phyloP scores from a whole-genome alignment of 2,329 filamentous ascomycete species.

The Penicillium sclerotigenum region DNA sequence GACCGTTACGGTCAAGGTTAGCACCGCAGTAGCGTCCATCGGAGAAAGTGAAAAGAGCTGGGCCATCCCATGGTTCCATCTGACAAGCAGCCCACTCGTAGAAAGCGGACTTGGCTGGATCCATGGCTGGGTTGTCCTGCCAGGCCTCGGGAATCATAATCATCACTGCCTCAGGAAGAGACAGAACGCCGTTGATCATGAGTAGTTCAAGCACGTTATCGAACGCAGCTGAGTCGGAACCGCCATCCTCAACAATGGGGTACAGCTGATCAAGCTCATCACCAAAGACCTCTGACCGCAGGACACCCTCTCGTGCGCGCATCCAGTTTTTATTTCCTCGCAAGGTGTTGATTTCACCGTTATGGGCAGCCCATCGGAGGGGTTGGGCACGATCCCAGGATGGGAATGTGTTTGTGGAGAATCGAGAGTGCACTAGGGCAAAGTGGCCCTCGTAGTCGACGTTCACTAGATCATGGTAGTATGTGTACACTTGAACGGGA shows the following conservation, averaged over 20 bases:
- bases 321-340: conserved; percentile 99
- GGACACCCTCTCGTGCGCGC: conserved; percentile 90
- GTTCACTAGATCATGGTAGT: conserved; percentile 95
- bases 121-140: conserved; percentile 91
- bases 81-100: conserved; percentile 98
- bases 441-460: conserved; percentile 98
- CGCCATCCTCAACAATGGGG: conserved; percentile 92
- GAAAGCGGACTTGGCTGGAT: conserved; percentile 92
- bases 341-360: conserved; percentile 96
- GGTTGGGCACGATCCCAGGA: conserved; percentile 98
- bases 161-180: conserved; percentile 94
- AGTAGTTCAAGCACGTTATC: conserved; percentile 94
- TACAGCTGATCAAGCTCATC: conserved; percentile 88
- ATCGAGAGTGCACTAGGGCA: conserved; percentile 92
- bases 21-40: conserved; percentile 96
- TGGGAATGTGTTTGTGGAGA: conserved; percentile 97
- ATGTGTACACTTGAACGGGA: conserved; percentile 93
- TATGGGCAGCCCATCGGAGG: conserved; percentile 93
- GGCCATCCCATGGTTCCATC: conserved; percentile 99
- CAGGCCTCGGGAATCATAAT: conserved; percentile 97
- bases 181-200: conserved; percentile 92
- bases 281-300: conserved; percentile 88
- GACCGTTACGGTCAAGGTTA: conserved; percentile 91
- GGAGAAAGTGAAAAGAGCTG: conserved; percentile 93
- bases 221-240: conserved; percentile 94